Evolutionary conservation across 2,329 filamentous ascomycete genomes (phyloP).

Genomic region (Neopestalotiopsis rosae): DNA sequence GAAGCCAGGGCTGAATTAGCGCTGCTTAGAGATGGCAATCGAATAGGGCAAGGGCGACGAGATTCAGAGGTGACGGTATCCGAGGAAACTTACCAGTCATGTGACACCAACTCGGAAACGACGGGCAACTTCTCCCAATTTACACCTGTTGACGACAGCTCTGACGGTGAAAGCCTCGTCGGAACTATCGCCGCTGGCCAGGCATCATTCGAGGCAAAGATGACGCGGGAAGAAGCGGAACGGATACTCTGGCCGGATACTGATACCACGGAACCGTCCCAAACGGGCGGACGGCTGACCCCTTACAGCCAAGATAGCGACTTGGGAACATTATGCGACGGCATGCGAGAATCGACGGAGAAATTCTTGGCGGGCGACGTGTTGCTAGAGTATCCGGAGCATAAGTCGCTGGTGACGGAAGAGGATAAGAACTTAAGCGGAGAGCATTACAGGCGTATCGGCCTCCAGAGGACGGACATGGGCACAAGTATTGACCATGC

Average conservation of each 20-base stretch:
- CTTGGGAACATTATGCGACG: neutral
- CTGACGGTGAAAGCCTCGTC: constrained; percentile 30
- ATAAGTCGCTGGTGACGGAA: constrained; percentile 3
- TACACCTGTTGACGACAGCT: constrained; percentile 22
- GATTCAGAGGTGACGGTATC: neutral
- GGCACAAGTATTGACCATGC: neutral
- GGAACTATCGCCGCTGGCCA: neutral
- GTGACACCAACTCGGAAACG: neutral
- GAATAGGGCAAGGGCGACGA: neutral
- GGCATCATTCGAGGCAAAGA: constrained; percentile 20
- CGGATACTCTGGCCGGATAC: constrained; percentile 30
- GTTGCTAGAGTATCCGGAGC: neutral
- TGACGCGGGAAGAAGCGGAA: constrained; percentile 33
- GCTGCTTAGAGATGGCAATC: neutral
- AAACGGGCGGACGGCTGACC: neutral
- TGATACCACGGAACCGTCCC: neutral
- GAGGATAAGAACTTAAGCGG: constrained; percentile 15
- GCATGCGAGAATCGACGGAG: neutral
- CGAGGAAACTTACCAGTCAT: neutral
- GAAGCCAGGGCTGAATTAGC: constrained; percentile 9
- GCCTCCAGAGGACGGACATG: neutral
- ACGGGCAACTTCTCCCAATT: neutral
- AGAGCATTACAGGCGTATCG: constrained; percentile 5
- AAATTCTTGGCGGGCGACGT: constrained; percentile 12
- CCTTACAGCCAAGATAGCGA: neutral